Conservation (phyloP, 2,329 filamentous ascomycete species). For the Coniella vitis region DNA sequence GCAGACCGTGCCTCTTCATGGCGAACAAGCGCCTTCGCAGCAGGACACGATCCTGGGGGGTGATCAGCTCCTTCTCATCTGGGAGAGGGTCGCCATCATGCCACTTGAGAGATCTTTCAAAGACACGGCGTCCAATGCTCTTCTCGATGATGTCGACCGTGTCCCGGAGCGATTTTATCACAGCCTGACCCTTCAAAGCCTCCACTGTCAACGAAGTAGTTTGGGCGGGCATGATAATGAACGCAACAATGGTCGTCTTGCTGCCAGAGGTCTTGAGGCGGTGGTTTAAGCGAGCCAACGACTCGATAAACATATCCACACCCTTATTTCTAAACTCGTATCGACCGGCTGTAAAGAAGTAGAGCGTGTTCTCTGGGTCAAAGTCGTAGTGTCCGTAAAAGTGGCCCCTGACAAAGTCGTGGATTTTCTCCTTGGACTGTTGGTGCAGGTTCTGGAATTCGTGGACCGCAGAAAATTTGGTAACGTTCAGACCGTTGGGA, state of each 20-base stretch:
- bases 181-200: conserved; percentile 90
- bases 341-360: conserved; percentile 93
- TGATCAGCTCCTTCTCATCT: conserved; percentile 94
- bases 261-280: conserved; percentile 77
- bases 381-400: conserved; percentile 99
- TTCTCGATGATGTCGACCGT: conserved; percentile 89
- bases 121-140: conserved; percentile 87
- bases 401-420: conserved; percentile 95
- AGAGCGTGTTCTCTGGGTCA: conserved; percentile 91
- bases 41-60: conserved; percentile 84
- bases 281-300: conserved; percentile 88
- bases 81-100: conserved; percentile 89
- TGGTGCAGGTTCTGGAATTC: conserved; percentile 98
- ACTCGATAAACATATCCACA: conserved; percentile 99
- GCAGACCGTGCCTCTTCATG: conserved; percentile 87
- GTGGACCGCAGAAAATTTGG: conserved; percentile 96
- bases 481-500: conserved; percentile 95
- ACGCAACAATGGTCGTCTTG: conserved; percentile 91
- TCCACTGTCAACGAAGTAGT: conserved; percentile 93
- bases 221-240: conserved; percentile 98
- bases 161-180: conserved; percentile 92
- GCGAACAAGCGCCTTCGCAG: conserved; percentile 87
- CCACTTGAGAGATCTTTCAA: conserved; percentile 91
- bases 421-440: conserved; percentile 94
- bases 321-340: conserved; percentile 99